phyloP scores from a whole-genome alignment of 208 protist genomes.

The Phytomonas serpens region DNA sequence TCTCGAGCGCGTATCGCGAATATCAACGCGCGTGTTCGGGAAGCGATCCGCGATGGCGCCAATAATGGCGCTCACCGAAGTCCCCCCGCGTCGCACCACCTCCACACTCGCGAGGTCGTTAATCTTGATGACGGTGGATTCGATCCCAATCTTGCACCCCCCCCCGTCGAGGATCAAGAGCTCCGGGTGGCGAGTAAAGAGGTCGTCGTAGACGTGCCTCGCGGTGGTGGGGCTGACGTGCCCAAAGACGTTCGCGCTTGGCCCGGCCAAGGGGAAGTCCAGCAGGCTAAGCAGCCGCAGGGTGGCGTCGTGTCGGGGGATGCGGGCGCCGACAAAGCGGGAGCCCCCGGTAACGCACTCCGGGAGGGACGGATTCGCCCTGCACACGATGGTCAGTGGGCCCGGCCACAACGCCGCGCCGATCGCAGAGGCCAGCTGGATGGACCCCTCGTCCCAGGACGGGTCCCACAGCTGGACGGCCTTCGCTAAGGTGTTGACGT shows the following conservation, averaged over 20 bases:
- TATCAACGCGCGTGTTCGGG: constrained; percentile 35
- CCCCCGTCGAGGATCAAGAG: constrained; percentile 86
- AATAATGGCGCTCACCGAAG: constrained; percentile 64
- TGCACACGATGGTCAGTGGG: constrained; percentile 88
- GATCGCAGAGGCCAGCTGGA: constrained; percentile 48
- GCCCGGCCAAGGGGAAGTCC: constrained; percentile 80
- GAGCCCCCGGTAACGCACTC: constrained; percentile 77
- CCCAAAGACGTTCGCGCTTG: constrained; percentile 91
- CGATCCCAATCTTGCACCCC: constrained; percentile 84
- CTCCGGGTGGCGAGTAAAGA: constrained; percentile 64
- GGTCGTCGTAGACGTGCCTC: constrained; percentile 86
- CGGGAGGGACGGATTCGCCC: constrained; percentile 49
- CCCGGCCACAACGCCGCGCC: constrained; percentile 85
- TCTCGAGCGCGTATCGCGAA: constrained; percentile 47
- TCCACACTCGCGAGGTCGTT: constrained; percentile 41
- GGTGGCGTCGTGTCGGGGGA: constrained; percentile 68
- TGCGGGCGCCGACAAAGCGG: constrained; percentile 82
- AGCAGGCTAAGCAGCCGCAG: constrained; percentile 55
- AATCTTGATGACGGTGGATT: constrained; percentile 90
- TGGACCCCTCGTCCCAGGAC: constrained; percentile 23
- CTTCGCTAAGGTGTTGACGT: constrained; percentile 69
- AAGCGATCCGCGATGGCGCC: constrained; percentile 29
- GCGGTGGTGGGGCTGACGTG: constrained; percentile 89
- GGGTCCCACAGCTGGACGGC: constrained; percentile 62
- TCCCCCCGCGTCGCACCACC: constrained; percentile 72